These are phyloP conservation scores for Euphorbia peplus DNA, from an alignment of 345 rosid genomes.

Conservation along the genomic window DNA sequence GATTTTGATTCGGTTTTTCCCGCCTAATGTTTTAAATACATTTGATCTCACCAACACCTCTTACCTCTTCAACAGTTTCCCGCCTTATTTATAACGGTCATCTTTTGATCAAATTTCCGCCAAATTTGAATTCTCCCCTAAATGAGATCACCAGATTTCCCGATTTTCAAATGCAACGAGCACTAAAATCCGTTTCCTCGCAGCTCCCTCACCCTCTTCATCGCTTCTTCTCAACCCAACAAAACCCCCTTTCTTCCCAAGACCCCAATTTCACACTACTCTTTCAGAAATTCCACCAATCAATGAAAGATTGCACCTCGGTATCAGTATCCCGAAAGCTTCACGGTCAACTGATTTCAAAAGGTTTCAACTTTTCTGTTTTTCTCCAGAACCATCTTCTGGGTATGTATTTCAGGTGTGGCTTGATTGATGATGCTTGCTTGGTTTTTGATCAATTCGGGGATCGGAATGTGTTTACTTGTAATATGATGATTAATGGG, in stretches of 20 bases:
- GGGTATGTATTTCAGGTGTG: slow-evolving; percentile 18
- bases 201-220: neutral
- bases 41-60: neutral
- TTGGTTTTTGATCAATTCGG: slow-evolving; percentile 9
- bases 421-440: slow-evolving; percentile 15
- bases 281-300: slow-evolving; percentile 11
- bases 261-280: slow-evolving; percentile 4
- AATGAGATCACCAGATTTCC: slow-evolving; percentile 1
- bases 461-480: slow-evolving; percentile 13
- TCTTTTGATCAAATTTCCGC: neutral
- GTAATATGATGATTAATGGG: slow-evolving; percentile 15
- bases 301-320: slow-evolving; percentile 18
- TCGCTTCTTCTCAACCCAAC: slow-evolving; percentile 7
- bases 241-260: neutral
- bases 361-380: slow-evolving; percentile 17
- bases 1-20: too few species aligned
- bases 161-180: slow-evolving; percentile 3
- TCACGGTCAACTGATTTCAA: slow-evolving; percentile 23
- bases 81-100: neutral
- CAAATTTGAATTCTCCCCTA: neutral
- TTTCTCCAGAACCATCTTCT: slow-evolving; percentile 26
- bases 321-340: slow-evolving; percentile 13
- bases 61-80: neutral
- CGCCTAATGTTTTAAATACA: too few species aligned
- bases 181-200: neutral